Evolutionary conservation across 306 rosid genomes (phyloP), one percentile per base, ranked within the genome.

Genomic region (Quercus variabilis): DNA sequence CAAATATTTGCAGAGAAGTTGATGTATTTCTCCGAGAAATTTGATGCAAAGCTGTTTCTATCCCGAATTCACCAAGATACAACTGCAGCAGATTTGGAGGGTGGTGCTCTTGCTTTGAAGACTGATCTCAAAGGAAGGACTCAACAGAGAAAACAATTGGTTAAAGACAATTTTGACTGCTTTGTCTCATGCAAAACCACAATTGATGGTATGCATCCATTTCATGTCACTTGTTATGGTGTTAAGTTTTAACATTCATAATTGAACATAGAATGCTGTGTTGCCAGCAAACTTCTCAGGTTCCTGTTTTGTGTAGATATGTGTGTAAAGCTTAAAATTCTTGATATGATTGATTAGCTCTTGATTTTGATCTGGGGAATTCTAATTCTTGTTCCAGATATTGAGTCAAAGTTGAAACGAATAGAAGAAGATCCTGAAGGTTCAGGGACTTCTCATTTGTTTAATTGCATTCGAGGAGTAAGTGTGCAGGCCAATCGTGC

Each of bases 381-480:
- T 25, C 81, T 65, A 56, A 58, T 79, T 15, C 7, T 76, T 84
- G 65, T 41, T 5, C 52, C 89, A 95, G 99, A 95, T 88, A 95
- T 95, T 56, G 99, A 95, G 85, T 95, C 99, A 68, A 95, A 95
- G 87, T 85, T 95, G 73, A 91, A 86, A 73, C 88, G 97, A 54
- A 95, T 95, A 80, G 99, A 95, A 85, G 98, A 95, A 43, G 99
- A 95, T 68, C 99, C 99, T 69, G 99, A 95, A 88, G 99, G 98
- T 33, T 89, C 98, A 57, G 99, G 99, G 81, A 95, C 99, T 74
- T 73, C 92, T 79, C 99, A 90, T 90, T 91, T 95, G 90, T 91
- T 73, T 83, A 76, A 55, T 76, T 93, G 97, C 80, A 93, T 95
- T 78, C 84, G 93, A 88, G 99, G 85, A 73, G 99, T 95, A 59